Evolutionary conservation across 2,329 filamentous ascomycete genomes (phyloP).

Genomic region (Venturia effusa): DNA sequence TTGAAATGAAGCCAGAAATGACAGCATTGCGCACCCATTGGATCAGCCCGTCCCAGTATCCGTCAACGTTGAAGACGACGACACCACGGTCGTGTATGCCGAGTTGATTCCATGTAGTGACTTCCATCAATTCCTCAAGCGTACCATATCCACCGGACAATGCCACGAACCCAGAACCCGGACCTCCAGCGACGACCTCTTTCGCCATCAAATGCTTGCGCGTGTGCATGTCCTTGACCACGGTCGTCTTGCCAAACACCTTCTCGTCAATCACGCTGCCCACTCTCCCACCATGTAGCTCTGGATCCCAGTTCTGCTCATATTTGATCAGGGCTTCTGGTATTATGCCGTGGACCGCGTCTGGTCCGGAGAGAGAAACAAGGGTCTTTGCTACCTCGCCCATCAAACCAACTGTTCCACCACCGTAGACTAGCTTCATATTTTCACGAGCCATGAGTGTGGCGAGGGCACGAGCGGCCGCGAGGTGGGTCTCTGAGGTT

Average conservation of each 20-base stretch:
- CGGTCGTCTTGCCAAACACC: slow-evolving; percentile 71
- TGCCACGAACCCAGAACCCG: slow-evolving; percentile 81
- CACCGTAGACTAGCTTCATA: slow-evolving; percentile 84
- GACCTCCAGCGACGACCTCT: slow-evolving; percentile 70
- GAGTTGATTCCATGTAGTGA: slow-evolving; percentile 89
- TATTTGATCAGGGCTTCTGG: slow-evolving; percentile 71
- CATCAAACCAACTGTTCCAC: slow-evolving; percentile 91
- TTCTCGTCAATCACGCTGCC: slow-evolving; percentile 48
- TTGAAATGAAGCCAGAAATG: slow-evolving; percentile 63
- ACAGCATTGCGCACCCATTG: slow-evolving; percentile 71
- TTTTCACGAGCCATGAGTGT: slow-evolving; percentile 61
- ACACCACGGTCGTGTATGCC: slow-evolving; percentile 79
- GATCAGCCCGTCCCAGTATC: slow-evolving; percentile 84
- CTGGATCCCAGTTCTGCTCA: slow-evolving; percentile 44
- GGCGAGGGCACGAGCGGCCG: slow-evolving; percentile 67
- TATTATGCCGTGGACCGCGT: slow-evolving; percentile 85
- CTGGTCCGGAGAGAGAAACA: slow-evolving; percentile 68
- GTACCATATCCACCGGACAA: slow-evolving; percentile 87
- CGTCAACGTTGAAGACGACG: slow-evolving; percentile 74
- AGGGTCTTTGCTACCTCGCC: slow-evolving; percentile 83
- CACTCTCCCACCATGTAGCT: neutral
- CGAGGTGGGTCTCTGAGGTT: slow-evolving; percentile 60
- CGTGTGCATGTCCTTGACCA: slow-evolving; percentile 93
- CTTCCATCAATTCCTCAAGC: slow-evolving; percentile 88
- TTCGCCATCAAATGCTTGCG: slow-evolving; percentile 89